These are phyloP conservation scores for Hymenoscyphus fructigenus DNA, from an alignment of 2,329 filamentous ascomycete species.

Conservation along the genomic window DNA sequence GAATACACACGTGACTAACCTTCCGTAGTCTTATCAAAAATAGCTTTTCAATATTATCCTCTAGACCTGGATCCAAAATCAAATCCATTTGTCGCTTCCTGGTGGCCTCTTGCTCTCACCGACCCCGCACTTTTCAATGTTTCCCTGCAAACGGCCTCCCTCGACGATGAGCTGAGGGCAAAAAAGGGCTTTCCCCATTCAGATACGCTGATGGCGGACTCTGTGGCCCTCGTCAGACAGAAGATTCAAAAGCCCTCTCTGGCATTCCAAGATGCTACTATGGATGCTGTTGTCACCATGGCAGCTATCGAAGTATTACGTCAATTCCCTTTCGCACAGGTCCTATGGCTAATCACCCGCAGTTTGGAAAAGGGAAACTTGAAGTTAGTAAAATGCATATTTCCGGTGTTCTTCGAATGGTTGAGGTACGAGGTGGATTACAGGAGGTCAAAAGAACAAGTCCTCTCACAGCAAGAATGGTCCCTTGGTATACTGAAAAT, in stretches of 20 bases:
- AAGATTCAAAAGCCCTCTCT: conserved; percentile 48
- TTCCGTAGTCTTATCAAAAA: conserved; percentile 52
- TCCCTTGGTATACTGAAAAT: conserved; percentile 25
- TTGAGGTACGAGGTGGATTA: conserved; percentile 26
- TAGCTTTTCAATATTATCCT: conserved; percentile 61
- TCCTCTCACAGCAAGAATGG: conserved; percentile 30
- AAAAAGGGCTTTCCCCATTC: conserved; percentile 54
- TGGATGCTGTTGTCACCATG: conserved; percentile 57
- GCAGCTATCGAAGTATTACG: conserved; percentile 55
- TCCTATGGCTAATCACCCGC: conserved; percentile 50
- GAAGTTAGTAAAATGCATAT: conserved; percentile 26
- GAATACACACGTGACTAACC: conserved; percentile 15
- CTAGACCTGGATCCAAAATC: conserved; percentile 51
- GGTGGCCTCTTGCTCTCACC: conserved; percentile 57
- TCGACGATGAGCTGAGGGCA: conserved; percentile 53
- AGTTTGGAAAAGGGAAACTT: conserved; percentile 28
- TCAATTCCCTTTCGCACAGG: conserved; percentile 43
- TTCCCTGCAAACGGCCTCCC: conserved; percentile 56
- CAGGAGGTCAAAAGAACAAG: conserved; percentile 22
- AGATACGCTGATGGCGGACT: conserved; percentile 57
- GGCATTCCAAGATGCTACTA: conserved; percentile 53
- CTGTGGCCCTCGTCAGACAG: conserved; percentile 50
- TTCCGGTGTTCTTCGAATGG: conserved; percentile 27
- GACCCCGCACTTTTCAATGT: conserved; percentile 59
- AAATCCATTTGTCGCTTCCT: conserved; percentile 58